Evolutionary conservation across 108 stramenopile genomes (phyloP).

Genomic region (Skeletonema marinoi): DNA sequence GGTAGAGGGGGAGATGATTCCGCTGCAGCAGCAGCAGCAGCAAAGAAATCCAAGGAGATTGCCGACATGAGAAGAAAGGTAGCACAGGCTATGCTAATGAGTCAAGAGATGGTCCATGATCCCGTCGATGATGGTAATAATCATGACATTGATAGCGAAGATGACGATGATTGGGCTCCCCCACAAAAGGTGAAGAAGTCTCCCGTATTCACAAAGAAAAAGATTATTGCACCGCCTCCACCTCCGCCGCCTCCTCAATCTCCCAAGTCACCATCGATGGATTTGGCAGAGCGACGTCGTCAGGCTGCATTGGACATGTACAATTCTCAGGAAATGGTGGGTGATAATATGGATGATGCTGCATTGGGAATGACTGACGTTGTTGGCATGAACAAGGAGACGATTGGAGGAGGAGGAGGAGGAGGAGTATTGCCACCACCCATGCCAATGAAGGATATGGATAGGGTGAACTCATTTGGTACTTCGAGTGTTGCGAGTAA

Average conservation of each 20-base stretch:
- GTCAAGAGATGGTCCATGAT: slow-evolving; percentile 47
- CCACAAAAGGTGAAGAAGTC: neutral
- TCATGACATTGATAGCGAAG: neutral
- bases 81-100: slow-evolving; percentile 47
- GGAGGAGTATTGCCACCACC: neutral
- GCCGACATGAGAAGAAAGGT: slow-evolving; percentile 35
- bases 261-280: neutral
- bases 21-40: neutral
- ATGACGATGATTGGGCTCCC: neutral
- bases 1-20: neutral
- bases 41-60: slow-evolving; percentile 34
- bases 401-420: slow-evolving; percentile 4
- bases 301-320: slow-evolving; percentile 44
- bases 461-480: slow-evolving; percentile 10
- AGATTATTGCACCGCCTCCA: neutral
- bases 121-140: slow-evolving; percentile 4
- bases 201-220: neutral
- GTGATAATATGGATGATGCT: slow-evolving; percentile 46
- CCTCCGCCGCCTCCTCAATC: neutral
- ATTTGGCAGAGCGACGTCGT: slow-evolving; percentile 30
- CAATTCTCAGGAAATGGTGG: slow-evolving; percentile 43
- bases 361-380: slow-evolving; percentile 37
- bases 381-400: slow-evolving; percentile 7
- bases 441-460: neutral
- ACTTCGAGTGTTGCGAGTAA: slow-evolving; percentile 5